A percentile compares a stretch with the other conserved stretches of the same genome.
These are phyloP conservation scores for Leptographium radiaticola DNA, from an alignment of 2,329 filamentous ascomycete species.

Conservation along the genomic window DNA sequence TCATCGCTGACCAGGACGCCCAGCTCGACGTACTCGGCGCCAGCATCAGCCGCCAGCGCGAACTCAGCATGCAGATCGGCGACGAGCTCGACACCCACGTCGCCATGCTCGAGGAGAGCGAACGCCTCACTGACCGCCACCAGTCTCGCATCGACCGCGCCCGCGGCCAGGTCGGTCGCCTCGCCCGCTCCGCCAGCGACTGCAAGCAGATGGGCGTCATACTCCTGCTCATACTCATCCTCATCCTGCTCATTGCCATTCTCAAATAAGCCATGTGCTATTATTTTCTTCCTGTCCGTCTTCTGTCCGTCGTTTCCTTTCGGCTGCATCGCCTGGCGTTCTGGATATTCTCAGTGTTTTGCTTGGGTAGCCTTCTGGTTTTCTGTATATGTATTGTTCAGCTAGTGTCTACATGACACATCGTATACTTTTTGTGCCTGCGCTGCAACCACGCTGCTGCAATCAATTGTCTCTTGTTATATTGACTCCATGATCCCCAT, in stretches of 20 bases:
- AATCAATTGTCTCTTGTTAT: neutral
- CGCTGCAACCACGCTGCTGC: neutral
- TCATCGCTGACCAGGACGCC: slow-evolving; percentile 81
- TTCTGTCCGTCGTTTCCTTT: neutral
- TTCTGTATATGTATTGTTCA: neutral
- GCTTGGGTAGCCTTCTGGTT: neutral
- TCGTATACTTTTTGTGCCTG: neutral
- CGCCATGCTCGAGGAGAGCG: slow-evolving; percentile 77
- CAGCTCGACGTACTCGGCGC: slow-evolving; percentile 82
- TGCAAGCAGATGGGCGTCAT: slow-evolving; percentile 80
- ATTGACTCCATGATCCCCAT: neutral
- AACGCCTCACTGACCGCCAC: slow-evolving; percentile 71
- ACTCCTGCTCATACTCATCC: slow-evolving; percentile 66
- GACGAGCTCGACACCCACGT: slow-evolving; percentile 91
- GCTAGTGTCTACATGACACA: neutral
- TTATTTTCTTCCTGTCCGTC: neutral
- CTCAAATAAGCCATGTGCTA: slow-evolving; percentile 44
- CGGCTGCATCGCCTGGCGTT: slow-evolving; percentile 1
- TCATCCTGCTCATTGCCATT: slow-evolving; percentile 72
- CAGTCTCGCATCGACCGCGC: slow-evolving; percentile 64
- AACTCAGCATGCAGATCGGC: slow-evolving; percentile 90
- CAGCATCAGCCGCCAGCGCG: slow-evolving; percentile 76
- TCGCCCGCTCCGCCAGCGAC: slow-evolving; percentile 64
- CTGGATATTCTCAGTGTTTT: neutral
- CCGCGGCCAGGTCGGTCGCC: slow-evolving; percentile 53